Evolutionary conservation across 1,284 basidiomycete genomes (phyloP), one percentile per base, ranked within the genome.

Genomic region (Ustilago curta): DNA sequence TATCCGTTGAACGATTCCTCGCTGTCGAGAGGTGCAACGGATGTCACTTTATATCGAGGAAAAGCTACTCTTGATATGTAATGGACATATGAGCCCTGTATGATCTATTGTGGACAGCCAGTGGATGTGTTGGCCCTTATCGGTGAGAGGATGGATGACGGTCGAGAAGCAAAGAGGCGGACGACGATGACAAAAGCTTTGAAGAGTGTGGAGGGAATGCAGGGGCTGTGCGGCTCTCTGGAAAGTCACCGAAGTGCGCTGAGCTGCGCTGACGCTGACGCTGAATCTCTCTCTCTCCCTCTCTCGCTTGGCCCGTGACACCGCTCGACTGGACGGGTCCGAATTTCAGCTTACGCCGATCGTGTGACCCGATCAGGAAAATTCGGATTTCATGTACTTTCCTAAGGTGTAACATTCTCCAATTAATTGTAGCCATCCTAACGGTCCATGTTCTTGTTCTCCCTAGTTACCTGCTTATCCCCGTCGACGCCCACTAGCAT

Each of bases 151-250:
- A 44, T 45, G 53, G 53, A 44, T 45, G 53, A 25, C 21, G 35
- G 49, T 37, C 35, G 14, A 51, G 49, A 37, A 47, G 51, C 11
- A 53, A 49, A n/a, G 8, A 14, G 12, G 12, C 2, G 29, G 18
- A 29, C 37, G n/a, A 56, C 21, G 55, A 23, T 23, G 55, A 23
- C 55, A 11, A 42, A 11, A 42, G 39, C 44, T 37, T 25, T 32
- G 4, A 8, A 12, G n/a, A n/a, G 35, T 59, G 56, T 51, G 60
- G 67, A 59, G 56, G 56, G 44, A 65, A 59, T 43, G 62, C 50
- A 48, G 60, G 43, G 50, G 58, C 29, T 56, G 52, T 67, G 58
- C 58, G 48, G 53, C 21, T 16, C 8, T 11, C 9, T 32, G 21
- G 40, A 43, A 39, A 39, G 9, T 39, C 49, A 51, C 49, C 44